Percentiles rank a stretch among this genome's conserved stretches.
phyloP scores from a whole-genome alignment of 768 basidiomycete genomes.

The Hygrocybe coccinea region DNA sequence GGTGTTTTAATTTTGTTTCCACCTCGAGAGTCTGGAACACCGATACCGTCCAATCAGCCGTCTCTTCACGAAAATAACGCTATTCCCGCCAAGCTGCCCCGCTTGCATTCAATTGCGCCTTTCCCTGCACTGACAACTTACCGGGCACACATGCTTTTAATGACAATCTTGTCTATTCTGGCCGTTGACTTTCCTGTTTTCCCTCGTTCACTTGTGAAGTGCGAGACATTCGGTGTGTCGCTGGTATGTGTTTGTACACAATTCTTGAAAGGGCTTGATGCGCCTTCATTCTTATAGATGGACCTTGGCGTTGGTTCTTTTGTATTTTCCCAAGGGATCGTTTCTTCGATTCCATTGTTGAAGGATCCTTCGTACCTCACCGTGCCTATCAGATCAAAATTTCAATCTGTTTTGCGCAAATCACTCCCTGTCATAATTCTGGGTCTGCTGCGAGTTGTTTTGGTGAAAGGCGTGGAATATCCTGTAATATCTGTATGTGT shows the following conservation, averaged over 20 bases:
- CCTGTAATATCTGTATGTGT: slow-evolving; percentile 61
- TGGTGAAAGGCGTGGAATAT: slow-evolving; percentile 92
- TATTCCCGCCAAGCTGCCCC: slow-evolving; percentile 3
- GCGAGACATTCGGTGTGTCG: slow-evolving; percentile 93
- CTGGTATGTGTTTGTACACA: slow-evolving; percentile 47
- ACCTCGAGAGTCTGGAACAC: slow-evolving; percentile 40
- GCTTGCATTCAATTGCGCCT: slow-evolving; percentile 21
- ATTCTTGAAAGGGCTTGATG: not conserved
- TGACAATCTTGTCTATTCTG: slow-evolving; percentile 86
- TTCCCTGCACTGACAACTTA: slow-evolving; percentile 82
- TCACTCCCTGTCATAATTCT: slow-evolving; percentile 62
- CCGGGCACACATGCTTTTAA: slow-evolving; percentile 90
- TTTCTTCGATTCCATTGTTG: slow-evolving; percentile 79
- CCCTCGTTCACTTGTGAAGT: slow-evolving; percentile 83
- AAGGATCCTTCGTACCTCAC: slow-evolving; percentile 54
- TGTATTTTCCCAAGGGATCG: slow-evolving; percentile 91
- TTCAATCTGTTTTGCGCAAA: slow-evolving; percentile 50
- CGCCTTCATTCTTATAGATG: slow-evolving; percentile 57
- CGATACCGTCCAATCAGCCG: slow-evolving; percentile 46
- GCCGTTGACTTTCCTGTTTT: slow-evolving; percentile 96
- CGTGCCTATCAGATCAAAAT: slow-evolving; percentile 46
- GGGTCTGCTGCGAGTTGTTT: slow-evolving; percentile 69
- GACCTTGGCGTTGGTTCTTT: slow-evolving; percentile 97
- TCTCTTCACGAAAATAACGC: slow-evolving; percentile 18
- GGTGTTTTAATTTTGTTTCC: slow-evolving; percentile 42